phyloP scores from a whole-genome alignment of 2,329 filamentous ascomycete genomes.

The Cephalotrichum gorgonifer region DNA sequence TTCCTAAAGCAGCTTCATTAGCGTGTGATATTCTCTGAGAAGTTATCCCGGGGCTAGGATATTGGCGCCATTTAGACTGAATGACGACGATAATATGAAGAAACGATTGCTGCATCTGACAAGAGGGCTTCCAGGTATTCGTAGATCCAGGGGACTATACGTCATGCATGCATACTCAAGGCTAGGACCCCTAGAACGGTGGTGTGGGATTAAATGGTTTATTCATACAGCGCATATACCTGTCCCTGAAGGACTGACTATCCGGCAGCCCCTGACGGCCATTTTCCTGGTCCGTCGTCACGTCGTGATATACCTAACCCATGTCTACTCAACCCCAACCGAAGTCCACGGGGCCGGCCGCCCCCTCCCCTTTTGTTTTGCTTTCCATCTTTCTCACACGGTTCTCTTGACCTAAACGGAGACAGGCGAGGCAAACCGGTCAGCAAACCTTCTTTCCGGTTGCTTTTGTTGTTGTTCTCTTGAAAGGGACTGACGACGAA shows the following conservation, averaged over 20 bases:
- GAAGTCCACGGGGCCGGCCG: too few relatives aligned
- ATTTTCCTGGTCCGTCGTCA: neutral
- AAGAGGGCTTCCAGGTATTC: too few relatives aligned
- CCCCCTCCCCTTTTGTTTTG: too few relatives aligned
- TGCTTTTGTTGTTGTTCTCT: neutral
- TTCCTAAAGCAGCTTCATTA: too few relatives aligned
- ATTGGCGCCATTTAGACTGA: neutral
- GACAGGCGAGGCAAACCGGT: conserved; percentile 2
- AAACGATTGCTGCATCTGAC: neutral
- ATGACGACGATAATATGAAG: neutral
- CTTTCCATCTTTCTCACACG: neutral
- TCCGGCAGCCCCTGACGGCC: neutral
- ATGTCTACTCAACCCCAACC: neutral
- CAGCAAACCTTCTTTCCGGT: neutral
- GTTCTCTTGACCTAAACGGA: conserved; percentile 6
- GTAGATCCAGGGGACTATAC: too few relatives aligned
- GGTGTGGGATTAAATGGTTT: neutral
- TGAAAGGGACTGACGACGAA: neutral
- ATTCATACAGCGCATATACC: neutral
- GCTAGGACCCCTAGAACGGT: too few relatives aligned
- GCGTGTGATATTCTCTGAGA: too few relatives aligned
- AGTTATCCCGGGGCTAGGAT: neutral
- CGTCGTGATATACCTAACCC: neutral
- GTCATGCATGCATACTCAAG: too few relatives aligned
- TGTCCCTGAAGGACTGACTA: neutral